phyloP scores from a whole-genome alignment of 1,284 basidiomycete species.

The Ustilago sp. region DNA sequence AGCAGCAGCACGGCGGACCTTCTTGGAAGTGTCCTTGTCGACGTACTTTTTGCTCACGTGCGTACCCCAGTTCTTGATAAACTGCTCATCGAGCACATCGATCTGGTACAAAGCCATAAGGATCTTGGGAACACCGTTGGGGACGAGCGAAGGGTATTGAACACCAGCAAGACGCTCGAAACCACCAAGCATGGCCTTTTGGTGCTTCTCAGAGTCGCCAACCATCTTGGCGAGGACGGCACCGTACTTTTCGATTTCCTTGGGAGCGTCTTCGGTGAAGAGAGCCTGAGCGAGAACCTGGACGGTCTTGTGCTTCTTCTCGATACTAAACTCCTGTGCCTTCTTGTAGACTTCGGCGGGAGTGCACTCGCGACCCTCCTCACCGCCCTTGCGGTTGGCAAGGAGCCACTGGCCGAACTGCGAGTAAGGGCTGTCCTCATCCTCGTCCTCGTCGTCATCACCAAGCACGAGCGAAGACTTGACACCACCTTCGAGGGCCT shows the following conservation, averaged over 20 bases:
- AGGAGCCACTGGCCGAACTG: constrained; percentile 87
- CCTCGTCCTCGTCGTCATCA: constrained; percentile 78
- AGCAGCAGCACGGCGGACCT: constrained; percentile 92
- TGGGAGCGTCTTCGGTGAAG: constrained; percentile 82
- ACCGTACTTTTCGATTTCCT: constrained; percentile 80
- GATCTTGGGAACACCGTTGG: constrained; percentile 81
- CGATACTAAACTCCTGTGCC: constrained; percentile 90
- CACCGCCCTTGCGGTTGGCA: constrained; percentile 77
- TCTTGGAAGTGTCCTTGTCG: constrained; percentile 94
- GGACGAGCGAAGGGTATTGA: constrained; percentile 62
- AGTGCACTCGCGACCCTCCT: constrained; percentile 54
- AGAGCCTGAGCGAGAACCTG: constrained; percentile 87
- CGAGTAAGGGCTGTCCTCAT: constrained; percentile 76
- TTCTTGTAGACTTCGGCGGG: constrained; percentile 83
- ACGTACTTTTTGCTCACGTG: constrained; percentile 97
- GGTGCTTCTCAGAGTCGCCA: constrained; percentile 82
- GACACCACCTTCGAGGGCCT: constrained; percentile 79
- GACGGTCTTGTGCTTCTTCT: constrained; percentile 94
- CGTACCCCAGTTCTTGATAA: constrained; percentile 91
- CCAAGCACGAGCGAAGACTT: constrained; percentile 73
- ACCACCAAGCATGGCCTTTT: constrained; percentile 84
- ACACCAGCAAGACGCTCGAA: constrained; percentile 67
- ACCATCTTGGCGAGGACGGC: constrained; percentile 81
- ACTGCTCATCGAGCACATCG: constrained; percentile 91
- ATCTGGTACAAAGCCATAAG: constrained; percentile 95